Evolutionary conservation across 2,329 filamentous ascomycete species (phyloP).

Genomic region (Arthrobotrys conoides): DNA sequence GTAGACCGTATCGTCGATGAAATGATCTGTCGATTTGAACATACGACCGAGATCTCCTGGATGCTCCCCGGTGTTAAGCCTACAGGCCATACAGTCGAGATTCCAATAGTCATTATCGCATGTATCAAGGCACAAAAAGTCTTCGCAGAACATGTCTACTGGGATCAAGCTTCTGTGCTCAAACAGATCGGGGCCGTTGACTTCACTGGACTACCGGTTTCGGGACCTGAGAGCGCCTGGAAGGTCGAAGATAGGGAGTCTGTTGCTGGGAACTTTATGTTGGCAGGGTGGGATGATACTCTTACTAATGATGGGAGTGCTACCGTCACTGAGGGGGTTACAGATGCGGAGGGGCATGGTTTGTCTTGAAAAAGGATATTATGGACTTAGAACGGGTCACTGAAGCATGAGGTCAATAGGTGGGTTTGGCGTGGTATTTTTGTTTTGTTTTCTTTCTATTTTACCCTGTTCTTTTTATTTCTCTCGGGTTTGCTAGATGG

Average conservation of each 20-base stretch:
- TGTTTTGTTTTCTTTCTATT: background rate
- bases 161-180: conserved; percentile 77
- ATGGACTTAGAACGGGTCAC: no score
- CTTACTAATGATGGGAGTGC: conserved; percentile 8
- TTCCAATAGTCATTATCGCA: conserved; percentile 77
- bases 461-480: background rate
- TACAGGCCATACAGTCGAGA: conserved; percentile 71
- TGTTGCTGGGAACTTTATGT: conserved; percentile 36
- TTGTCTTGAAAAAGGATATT: background rate
- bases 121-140: conserved; percentile 78
- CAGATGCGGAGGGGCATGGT: background rate
- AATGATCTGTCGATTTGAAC: conserved; percentile 77
- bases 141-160: conserved; percentile 79
- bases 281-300: conserved; percentile 12
- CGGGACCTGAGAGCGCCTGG: conserved; percentile 61
- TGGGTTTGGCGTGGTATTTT: background rate
- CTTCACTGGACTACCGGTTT: conserved; percentile 61
- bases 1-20: conserved; percentile 81
- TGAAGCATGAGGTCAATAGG: no score
- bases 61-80: conserved; percentile 75
- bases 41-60: conserved; percentile 77
- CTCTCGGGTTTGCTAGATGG: background rate
- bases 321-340: background rate
- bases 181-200: conserved; percentile 74
- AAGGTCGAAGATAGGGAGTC: conserved; percentile 61